Evolutionary conservation across 2,329 filamentous ascomycete genomes (phyloP).

Genomic region (Parafenestella ontariensis): DNA sequence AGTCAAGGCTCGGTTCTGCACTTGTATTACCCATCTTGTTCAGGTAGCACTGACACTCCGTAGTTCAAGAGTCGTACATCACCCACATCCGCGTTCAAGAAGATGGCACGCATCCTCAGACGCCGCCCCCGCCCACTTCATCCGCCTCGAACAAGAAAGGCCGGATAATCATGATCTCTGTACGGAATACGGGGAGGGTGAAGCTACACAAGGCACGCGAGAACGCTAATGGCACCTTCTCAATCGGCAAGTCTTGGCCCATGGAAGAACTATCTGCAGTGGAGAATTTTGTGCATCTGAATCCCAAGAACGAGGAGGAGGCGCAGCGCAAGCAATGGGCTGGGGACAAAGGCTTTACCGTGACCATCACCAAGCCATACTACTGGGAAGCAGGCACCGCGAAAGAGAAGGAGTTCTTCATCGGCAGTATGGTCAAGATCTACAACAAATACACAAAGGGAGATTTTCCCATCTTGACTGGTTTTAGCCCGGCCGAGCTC

Average conservation of each 20-base stretch:
- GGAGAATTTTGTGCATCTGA: constrained; percentile 76
- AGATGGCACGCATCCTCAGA: constrained; percentile 81
- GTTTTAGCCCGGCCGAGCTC: constrained; percentile 81
- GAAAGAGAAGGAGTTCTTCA: constrained; percentile 99
- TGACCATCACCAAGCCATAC: constrained; percentile 91
- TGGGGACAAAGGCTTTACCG: constrained; percentile 81
- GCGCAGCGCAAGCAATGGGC: constrained; percentile 75
- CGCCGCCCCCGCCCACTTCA: constrained; percentile 82
- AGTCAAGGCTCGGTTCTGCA: not conserved
- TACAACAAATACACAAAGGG: constrained; percentile 85
- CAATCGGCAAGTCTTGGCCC: constrained; percentile 98
- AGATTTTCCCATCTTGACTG: constrained; percentile 76
- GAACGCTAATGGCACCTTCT: constrained; percentile 92
- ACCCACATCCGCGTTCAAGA: constrained; percentile 94
- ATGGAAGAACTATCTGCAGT: constrained; percentile 87
- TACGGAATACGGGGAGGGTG: constrained; percentile 89
- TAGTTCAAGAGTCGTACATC: constrained; percentile 92
- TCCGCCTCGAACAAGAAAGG: constrained; percentile 79
- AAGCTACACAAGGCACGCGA: constrained; percentile 97
- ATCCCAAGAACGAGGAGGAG: constrained; percentile 65
- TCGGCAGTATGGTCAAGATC: constrained; percentile 94
- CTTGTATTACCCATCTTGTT: not conserved
- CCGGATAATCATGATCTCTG: constrained; percentile 89
- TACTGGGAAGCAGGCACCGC: constrained; percentile 94
- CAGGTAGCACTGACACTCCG: constrained; percentile 14